Base-by-base conservation (phyloP, 768 basidiomycete species). In the Gyrodon lividus region DNA sequence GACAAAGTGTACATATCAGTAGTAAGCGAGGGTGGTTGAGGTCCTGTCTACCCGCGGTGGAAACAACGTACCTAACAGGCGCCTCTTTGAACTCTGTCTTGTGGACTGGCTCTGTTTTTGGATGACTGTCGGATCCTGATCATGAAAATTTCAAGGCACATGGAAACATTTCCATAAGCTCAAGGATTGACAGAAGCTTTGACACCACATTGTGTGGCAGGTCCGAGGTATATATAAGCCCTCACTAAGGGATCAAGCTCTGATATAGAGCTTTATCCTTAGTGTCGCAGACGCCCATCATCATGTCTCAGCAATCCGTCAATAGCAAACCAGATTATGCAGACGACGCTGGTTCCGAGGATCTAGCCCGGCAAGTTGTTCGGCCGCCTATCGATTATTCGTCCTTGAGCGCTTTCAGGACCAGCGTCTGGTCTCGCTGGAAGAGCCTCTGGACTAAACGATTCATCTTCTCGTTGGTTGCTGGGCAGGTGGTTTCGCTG, bases 401-500 rank as follows among this genome's bases (percentile, higher is more conserved):
- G 10, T 89, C 89, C n/a, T 59, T 72, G 4, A 39, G 43, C 6
- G 80, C 79, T 6, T 87, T 91, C 59, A 23, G 9, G 12, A 46
- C 26, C 31, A 91, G 85, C 57, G 62, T 83, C 35, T 77, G 73
- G 58, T 70, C 69, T 12, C 78, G 90, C 33, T 87, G 87, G 75
- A 77, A 68, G 60, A 90, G 89, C 61, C 58, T 92, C 4, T 93
- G 89, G 88, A 91, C 90, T 8, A 77, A 73, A 48, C 80, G 83
- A 10, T 92, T 93, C 68, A 65, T 81, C 8, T 72, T 88, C 26
- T 80, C 86, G 19, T 66, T 93, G 31, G 47, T 92, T 23, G 83
- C 87, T 3, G 92, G 92, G 12, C 92, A 94, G 67, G 66, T 92
- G 26, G 84, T 92, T 30, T 92, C 91, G 45, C 65, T 93, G 46